phyloP scores from a whole-genome alignment of 2,329 filamentous ascomycete species.

The Fusarium citri region DNA sequence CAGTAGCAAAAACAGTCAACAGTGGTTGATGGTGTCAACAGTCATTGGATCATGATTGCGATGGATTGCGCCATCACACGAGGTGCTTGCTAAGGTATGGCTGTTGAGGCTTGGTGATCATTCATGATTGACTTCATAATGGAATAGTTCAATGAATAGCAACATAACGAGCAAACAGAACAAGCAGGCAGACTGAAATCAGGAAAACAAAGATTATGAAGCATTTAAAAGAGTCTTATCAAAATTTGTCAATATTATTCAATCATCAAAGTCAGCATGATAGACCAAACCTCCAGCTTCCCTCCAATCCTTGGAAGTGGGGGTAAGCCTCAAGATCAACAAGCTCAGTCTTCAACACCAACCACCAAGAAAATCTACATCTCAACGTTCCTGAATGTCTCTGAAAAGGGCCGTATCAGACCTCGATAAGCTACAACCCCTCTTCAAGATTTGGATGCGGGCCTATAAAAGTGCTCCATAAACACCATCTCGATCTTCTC shows the following conservation, averaged over 20 bases:
- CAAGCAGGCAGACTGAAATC: rapidly evolving
- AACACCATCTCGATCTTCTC: constrained; percentile 35
- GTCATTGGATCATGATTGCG: too few relatives aligned
- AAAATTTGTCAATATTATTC: neutral
- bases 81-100: neutral
- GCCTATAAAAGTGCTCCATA: neutral
- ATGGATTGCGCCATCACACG: neutral
- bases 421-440: neutral
- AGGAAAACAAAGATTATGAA: neutral
- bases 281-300: neutral
- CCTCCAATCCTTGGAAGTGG: constrained; percentile 10
- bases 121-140: neutral
- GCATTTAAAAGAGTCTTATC: neutral
- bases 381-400: constrained; percentile 12
- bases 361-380: neutral
- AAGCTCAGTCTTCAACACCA: constrained; percentile 14
- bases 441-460: constrained; percentile 1
- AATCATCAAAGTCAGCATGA: constrained; percentile 10
- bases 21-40: neutral
- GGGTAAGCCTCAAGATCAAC: neutral
- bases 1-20: neutral
- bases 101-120: neutral
- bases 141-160: rapidly evolving
- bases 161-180: rapidly evolving
- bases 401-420: constrained; percentile 7